Conservation (phyloP, 2,329 filamentous ascomycete species). For the Monosporascus cannonballus region DNA sequence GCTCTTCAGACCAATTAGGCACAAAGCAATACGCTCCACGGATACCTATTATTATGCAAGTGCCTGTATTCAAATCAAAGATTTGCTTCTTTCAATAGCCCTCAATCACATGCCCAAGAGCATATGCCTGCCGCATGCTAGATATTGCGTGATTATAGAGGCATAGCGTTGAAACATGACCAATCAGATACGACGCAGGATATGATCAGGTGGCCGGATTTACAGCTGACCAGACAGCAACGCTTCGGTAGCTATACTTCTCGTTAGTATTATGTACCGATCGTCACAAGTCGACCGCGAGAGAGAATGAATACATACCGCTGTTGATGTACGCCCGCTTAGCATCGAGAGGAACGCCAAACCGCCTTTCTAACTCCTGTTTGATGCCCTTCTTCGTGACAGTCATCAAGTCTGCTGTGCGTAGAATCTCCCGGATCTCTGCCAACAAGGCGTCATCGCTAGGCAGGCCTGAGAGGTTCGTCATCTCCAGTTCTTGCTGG, state of each 20-base stretch:
- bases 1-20: neutral
- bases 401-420: conserved; percentile 90
- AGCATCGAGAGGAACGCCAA: conserved; percentile 77
- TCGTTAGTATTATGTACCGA: conserved; percentile 22
- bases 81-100: neutral
- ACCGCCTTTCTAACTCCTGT: conserved; percentile 82
- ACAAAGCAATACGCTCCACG: neutral
- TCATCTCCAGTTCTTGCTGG: conserved; percentile 68
- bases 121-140: neutral
- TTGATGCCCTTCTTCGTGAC: conserved; percentile 99
- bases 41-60: neutral
- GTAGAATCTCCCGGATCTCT: conserved; percentile 90
- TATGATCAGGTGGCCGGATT: neutral
- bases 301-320: conserved; percentile 51
- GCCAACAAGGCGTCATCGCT: conserved; percentile 84
- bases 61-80: neutral
- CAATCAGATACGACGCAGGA: neutral
- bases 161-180: neutral
- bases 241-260: conserved; percentile 62
- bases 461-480: conserved; percentile 69
- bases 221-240: conserved; percentile 72
- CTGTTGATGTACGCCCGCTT: conserved; percentile 92
- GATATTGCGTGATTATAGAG: neutral
- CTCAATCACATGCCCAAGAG: neutral
- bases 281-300: neutral